Percentiles rank a stretch among this genome's conserved stretches.
phyloP scores from a whole-genome alignment of 768 basidiomycete genomes.

The Boletus vermiculosoides region DNA sequence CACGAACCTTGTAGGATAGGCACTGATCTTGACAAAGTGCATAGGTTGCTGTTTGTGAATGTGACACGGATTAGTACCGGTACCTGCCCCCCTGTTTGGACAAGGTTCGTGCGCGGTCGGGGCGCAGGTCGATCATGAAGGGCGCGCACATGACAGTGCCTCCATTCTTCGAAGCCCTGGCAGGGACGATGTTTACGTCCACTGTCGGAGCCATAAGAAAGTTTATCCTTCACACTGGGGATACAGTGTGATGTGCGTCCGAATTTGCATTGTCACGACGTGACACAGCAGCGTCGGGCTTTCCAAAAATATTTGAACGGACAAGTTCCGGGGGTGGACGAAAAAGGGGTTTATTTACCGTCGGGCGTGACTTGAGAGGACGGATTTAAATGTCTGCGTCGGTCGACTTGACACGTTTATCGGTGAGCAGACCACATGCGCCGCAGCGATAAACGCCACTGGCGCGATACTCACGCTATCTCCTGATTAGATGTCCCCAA shows the following conservation, averaged over 20 bases:
- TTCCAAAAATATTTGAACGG: background rate
- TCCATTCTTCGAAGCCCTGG: slow-evolving; percentile 20
- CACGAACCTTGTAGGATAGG: background rate
- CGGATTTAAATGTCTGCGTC: slow-evolving; percentile 8
- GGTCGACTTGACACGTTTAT: slow-evolving; percentile 19
- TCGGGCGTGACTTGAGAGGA: background rate
- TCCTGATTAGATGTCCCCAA: background rate
- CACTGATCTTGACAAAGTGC: background rate
- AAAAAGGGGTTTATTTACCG: background rate
- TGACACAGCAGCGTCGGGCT: background rate
- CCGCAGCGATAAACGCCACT: slow-evolving; percentile 1
- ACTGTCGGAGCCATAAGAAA: background rate
- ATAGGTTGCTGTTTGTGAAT: background rate
- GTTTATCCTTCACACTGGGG: background rate
- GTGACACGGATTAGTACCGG: background rate
- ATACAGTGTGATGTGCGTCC: background rate
- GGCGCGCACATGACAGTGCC: slow-evolving; percentile 3
- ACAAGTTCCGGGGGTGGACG: slow-evolving; percentile 12
- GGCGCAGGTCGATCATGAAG: slow-evolving; percentile 26
- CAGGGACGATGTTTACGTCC: background rate
- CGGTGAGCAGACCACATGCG: slow-evolving; percentile 1
- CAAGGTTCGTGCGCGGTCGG: background rate
- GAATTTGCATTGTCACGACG: background rate
- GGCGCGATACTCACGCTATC: background rate
- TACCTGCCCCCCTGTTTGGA: slow-evolving; percentile 1